Evolutionary conservation across 139 green algal genomes (phyloP).

Genomic region (Chlorella sp.): DNA sequence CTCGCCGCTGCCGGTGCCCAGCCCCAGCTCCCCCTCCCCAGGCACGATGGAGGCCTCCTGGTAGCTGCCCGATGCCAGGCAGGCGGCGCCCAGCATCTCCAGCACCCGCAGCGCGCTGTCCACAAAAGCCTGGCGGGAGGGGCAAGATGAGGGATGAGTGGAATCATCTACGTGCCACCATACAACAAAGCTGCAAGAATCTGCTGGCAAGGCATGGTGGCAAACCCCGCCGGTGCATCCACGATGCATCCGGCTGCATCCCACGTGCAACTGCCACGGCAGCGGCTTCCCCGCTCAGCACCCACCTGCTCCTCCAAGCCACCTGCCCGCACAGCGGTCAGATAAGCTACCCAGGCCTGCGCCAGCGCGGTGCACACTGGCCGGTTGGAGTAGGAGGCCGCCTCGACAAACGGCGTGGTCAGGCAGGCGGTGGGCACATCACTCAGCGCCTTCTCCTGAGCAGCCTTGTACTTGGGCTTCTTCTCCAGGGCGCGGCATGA

Average conservation of each 20-base stretch:
- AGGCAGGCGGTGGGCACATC: slow-evolving; percentile 58
- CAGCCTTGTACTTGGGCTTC: slow-evolving; percentile 51
- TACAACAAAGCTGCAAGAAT: no score
- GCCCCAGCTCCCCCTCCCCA: slow-evolving; percentile 50
- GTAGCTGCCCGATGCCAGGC: slow-evolving; percentile 24
- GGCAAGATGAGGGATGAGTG: background rate
- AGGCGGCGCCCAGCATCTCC: slow-evolving; percentile 40
- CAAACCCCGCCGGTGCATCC: no score
- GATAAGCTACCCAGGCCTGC: slow-evolving; percentile 71
- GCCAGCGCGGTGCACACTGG: slow-evolving; percentile 52
- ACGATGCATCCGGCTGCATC: background rate
- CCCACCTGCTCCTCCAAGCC: slow-evolving; percentile 24
- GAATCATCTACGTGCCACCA: no score
- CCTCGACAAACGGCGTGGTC: slow-evolving; percentile 69
- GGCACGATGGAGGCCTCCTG: slow-evolving; percentile 8
- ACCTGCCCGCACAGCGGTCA: slow-evolving; percentile 37
- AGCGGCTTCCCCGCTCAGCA: no score
- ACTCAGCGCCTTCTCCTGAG: slow-evolving; percentile 58
- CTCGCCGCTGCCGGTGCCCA: slow-evolving; percentile 54
- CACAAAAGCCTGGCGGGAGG: slow-evolving; percentile 51
- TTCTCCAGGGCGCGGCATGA: slow-evolving; percentile 50
- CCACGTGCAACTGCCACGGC: slow-evolving; percentile 22
- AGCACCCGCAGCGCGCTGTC: slow-evolving; percentile 61
- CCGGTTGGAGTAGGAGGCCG: slow-evolving; percentile 42
- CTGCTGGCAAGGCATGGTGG: no score